These are phyloP conservation scores for Hypoxylon sp. DNA, from an alignment of 2,329 filamentous ascomycete species.

Conservation along the genomic window DNA sequence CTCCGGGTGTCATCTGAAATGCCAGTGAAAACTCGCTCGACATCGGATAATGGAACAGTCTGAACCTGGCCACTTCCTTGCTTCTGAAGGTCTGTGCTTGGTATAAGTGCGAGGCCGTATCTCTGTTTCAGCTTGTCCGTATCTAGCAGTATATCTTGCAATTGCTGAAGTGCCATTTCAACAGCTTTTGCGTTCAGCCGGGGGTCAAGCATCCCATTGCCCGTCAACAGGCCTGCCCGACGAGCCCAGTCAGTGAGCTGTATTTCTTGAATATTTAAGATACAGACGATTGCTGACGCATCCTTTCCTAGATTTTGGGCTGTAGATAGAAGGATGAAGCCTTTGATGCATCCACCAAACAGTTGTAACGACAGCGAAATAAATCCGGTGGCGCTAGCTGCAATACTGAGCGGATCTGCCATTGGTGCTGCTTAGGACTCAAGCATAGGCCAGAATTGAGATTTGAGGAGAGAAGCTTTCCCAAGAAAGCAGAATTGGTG, in stretches of 20 bases:
- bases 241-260: constrained; percentile 15
- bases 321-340: constrained; percentile 10
- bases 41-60: background rate
- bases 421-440: background rate
- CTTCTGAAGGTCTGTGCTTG: background rate
- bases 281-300: constrained; percentile 8
- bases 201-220: background rate
- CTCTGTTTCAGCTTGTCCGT: constrained; percentile 7
- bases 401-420: constrained; percentile 13
- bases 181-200: constrained; percentile 4
- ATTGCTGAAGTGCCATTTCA: constrained; percentile 13
- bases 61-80: background rate
- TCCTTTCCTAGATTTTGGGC: constrained; percentile 13
- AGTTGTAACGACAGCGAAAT: constrained; percentile 7
- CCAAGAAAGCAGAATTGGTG: background rate
- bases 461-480: background rate
- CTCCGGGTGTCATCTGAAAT: constrained; percentile 12
- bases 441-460: background rate
- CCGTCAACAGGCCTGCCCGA: constrained; percentile 6
- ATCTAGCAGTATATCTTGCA: constrained; percentile 13
- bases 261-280: constrained; percentile 10
- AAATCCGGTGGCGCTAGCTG: constrained; percentile 6
- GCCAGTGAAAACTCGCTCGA: constrained; percentile 3
- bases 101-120: constrained; percentile 1
- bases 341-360: constrained; percentile 10